Evolutionary conservation across 495 filamentous ascomycete genomes (phyloP).

Genomic region (Aspergillus sparsus): DNA sequence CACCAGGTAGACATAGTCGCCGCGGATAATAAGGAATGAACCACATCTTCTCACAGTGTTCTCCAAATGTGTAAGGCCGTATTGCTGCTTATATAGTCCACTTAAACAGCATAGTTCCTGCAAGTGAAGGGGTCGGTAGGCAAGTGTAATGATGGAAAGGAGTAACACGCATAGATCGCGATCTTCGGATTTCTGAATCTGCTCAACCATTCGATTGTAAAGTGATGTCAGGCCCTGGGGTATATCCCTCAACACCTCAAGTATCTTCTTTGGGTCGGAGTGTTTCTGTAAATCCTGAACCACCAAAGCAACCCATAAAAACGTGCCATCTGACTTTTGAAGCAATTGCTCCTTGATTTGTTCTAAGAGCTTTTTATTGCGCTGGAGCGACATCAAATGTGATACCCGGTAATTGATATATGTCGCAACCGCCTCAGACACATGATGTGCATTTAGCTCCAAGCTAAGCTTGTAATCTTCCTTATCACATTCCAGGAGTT

Average conservation of each 20-base stretch:
- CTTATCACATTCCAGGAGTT: too few relatives aligned
- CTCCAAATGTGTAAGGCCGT: neutral
- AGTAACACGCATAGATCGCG: neutral
- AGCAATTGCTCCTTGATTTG: constrained; percentile 1
- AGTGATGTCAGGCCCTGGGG: neutral
- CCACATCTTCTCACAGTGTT: neutral
- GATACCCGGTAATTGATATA: constrained; percentile 6
- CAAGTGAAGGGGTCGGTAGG: neutral
- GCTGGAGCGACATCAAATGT: neutral
- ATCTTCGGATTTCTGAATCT: neutral
- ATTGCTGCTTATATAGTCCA: constrained; percentile 5
- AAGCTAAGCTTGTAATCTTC: neutral
- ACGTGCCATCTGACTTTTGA: neutral
- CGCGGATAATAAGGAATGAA: neutral
- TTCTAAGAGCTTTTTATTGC: neutral
- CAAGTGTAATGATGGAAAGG: neutral
- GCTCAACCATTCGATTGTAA: constrained; percentile 1
- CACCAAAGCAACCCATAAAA: constrained; percentile 10
- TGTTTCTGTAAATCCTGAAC: neutral
- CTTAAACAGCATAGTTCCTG: neutral
- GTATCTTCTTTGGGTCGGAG: neutral
- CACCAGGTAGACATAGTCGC: neutral
- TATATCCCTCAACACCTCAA: too few relatives aligned
- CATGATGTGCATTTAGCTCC: neutral
- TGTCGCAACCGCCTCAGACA: neutral